Evolutionary conservation across 345 rosid genomes (phyloP).

Genomic region (Bruguiera parviflora): DNA sequence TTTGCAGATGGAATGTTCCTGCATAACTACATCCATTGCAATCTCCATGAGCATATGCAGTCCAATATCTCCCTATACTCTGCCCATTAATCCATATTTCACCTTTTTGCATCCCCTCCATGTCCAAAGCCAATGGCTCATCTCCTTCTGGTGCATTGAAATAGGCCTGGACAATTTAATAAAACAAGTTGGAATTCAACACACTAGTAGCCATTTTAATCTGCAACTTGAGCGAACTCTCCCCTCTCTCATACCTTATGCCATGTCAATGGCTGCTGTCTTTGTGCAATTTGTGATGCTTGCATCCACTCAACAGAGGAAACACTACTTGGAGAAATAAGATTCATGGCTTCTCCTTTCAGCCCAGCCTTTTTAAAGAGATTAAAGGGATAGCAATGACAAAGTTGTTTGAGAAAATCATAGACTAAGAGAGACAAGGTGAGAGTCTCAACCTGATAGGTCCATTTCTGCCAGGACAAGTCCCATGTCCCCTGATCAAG

Average conservation of each 20-base stretch:
- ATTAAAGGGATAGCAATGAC: constrained; percentile 14
- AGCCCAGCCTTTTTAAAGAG: constrained; percentile 65
- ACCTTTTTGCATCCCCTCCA: constrained; percentile 98
- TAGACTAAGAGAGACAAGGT: constrained; percentile 2
- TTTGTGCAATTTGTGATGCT: constrained; percentile 46
- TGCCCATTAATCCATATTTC: constrained; percentile 95
- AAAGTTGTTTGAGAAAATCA: neutral
- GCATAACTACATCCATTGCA: constrained; percentile 78
- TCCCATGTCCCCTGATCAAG: constrained; percentile 85
- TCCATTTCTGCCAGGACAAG: constrained; percentile 95
- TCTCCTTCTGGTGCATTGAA: constrained; percentile 91
- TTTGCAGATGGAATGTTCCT: constrained; percentile 72
- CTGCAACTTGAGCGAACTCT: neutral
- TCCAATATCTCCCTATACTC: constrained; percentile 96
- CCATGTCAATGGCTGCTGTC: constrained; percentile 86
- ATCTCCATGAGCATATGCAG: constrained; percentile 71
- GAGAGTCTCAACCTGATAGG: constrained; percentile 65
- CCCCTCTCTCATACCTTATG: constrained; percentile 58
- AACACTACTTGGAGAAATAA: constrained; percentile 28
- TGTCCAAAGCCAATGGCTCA: constrained; percentile 91
- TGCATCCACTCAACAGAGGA: constrained; percentile 29
- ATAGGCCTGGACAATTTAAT: constrained; percentile 47
- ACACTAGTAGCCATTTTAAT: neutral
- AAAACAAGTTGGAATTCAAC: neutral
- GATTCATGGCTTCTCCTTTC: constrained; percentile 75